A percentile compares a stretch with the other conserved stretches of the same genome.
These are phyloP conservation scores for Sophora flavescens DNA, from an alignment of 306 rosid species.

Conservation along the genomic window DNA sequence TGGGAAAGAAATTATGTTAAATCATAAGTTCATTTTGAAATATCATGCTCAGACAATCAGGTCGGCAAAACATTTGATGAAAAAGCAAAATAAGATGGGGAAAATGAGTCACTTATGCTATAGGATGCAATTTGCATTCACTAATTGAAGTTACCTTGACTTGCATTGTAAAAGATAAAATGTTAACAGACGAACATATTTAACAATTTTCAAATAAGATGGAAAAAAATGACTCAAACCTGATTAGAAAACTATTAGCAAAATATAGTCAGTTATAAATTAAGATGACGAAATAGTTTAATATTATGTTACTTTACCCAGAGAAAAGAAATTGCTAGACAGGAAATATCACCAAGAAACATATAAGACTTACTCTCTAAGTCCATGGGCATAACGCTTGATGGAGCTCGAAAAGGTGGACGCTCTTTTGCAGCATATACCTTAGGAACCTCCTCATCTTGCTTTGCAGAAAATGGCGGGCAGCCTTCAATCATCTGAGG, in stretches of 20 bases:
- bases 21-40: slow-evolving; percentile 1
- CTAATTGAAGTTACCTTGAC: slow-evolving; percentile 2
- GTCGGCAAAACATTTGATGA: background rate
- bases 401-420: slow-evolving; percentile 84
- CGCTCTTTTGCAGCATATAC: slow-evolving; percentile 73
- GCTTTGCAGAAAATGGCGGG: slow-evolving; percentile 71
- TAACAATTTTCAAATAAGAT: slow-evolving; percentile 21
- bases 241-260: slow-evolving; percentile 8
- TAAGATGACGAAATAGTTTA: slow-evolving; percentile 21
- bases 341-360: slow-evolving; percentile 38
- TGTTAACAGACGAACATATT: background rate
- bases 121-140: background rate
- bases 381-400: slow-evolving; percentile 78
- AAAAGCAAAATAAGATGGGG: slow-evolving; percentile 3
- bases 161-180: background rate
- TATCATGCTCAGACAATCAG: background rate
- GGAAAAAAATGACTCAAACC: background rate
- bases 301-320: background rate
- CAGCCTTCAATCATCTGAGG: slow-evolving; percentile 93
- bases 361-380: slow-evolving; percentile 67
- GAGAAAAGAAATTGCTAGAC: slow-evolving; percentile 3
- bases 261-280: background rate
- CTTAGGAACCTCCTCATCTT: slow-evolving; percentile 75
- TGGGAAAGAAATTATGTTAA: background rate
- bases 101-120: background rate